Base-by-base conservation (phyloP, 192 early-diverging fungal genomes). In the Chytriomyces confervae region DNA sequence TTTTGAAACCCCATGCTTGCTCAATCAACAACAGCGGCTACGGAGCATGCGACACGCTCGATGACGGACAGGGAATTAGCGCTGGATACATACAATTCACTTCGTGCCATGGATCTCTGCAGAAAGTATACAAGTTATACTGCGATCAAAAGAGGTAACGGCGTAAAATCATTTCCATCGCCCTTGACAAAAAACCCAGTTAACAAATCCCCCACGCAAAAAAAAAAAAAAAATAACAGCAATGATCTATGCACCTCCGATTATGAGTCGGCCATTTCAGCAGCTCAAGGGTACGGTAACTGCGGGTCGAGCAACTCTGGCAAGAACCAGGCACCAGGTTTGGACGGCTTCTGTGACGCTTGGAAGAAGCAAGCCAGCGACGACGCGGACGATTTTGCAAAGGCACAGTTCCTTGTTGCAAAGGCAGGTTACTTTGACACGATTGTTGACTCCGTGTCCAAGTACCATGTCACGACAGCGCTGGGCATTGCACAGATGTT, bases 81-180 rank as follows among this genome's bases (percentile, higher is more conserved):
- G 77, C 77, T 57, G 77, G 77, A 24, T 71, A 73, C 18, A 79
- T 79, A 5, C 77, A 79, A 51, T 79, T 79, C 61, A 79, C 77
- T 18, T 65, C 69, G 8, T 71, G 66, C 20, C 13, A 24, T 45
- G 77, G 77, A 46, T 45, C 10, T 24, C n/a, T 62, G 18, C 29
- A 23, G 6, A n/a, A 9, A 6, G 77, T 79, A 6, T 61, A 61
- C 61, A 23, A 73, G 7, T 36, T 4, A 36, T 36, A 36, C 36
- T 36, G 36, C 36, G 36, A 36, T 36, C 36, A 36, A 36, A 36
- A 36, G 3, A 36, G 36, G 36, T 36, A 36, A 27, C 2, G 36
- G 36, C 36, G 36, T 36, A 36, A 36, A 27, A 36, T 36, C 36
- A 36, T 36, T 36, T 36, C 36, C 0, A 27, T 27, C 24, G 24